Conservation (phyloP, 345 rosid species). For the Anacardium occidentale region DNA sequence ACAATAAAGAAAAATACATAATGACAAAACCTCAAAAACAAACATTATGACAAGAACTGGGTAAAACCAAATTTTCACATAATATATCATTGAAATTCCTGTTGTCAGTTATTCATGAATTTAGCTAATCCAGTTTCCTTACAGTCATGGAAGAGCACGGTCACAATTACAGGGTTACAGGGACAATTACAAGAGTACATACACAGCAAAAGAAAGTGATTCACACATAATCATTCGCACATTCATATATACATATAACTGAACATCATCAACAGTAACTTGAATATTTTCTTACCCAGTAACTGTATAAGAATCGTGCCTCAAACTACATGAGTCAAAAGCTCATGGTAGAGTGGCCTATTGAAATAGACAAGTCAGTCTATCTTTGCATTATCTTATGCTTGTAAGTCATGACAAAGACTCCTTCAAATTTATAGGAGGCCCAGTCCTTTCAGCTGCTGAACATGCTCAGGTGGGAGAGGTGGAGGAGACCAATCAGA, state of each 20-base stretch:
- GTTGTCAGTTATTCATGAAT: constrained; percentile 19
- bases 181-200: constrained; percentile 6
- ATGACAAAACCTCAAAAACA: neutral
- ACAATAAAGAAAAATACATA: too few species aligned
- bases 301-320: constrained; percentile 5
- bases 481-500: constrained; percentile 90
- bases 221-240: constrained; percentile 14
- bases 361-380: constrained; percentile 28
- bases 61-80: neutral
- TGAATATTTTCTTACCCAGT: constrained; percentile 6
- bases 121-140: constrained; percentile 12
- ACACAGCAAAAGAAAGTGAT: neutral
- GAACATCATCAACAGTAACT: neutral
- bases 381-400: constrained; percentile 25
- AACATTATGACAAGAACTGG: neutral
- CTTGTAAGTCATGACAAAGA: constrained; percentile 13
- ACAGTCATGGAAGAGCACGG: neutral
- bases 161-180: constrained; percentile 4
- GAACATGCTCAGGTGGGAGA: constrained; percentile 85
- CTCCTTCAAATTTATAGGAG: constrained; percentile 52
- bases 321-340: neutral
- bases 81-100: neutral
- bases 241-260: neutral
- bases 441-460: constrained; percentile 88
- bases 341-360: constrained; percentile 22